Evolutionary conservation across 441 rosid species (phyloP).

Genomic region (Corymbia calophylla): DNA sequence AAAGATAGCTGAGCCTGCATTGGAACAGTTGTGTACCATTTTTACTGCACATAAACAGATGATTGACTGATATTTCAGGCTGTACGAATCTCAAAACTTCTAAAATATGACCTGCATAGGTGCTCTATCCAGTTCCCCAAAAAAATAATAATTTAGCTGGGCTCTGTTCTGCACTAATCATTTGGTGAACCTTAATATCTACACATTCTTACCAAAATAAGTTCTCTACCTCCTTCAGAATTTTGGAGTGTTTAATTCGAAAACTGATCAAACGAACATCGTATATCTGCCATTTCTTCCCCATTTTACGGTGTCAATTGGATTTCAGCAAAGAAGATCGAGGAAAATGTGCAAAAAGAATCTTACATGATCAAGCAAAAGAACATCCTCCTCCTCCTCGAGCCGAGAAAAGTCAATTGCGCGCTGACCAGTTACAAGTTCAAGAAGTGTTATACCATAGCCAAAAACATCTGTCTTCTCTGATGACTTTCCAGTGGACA

Average conservation of each 20-base stretch:
- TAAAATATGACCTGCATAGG: background rate
- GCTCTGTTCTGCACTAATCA: background rate
- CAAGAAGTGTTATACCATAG: constrained; percentile 52
- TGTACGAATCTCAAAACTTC: background rate
- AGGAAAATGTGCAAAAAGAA: background rate
- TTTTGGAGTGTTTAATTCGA: background rate
- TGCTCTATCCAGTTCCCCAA: background rate
- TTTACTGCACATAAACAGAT: background rate
- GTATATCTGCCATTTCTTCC: background rate
- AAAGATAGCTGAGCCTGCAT: background rate
- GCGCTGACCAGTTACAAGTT: constrained; percentile 50
- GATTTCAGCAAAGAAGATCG: background rate
- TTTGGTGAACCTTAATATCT: background rate
- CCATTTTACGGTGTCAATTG: background rate
- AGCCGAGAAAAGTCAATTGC: constrained; percentile 51
- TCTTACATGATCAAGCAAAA: constrained; percentile 51
- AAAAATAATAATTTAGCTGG: background rate
- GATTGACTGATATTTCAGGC: background rate
- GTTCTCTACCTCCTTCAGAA: background rate
- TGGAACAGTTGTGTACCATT: background rate
- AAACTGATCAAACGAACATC: background rate
- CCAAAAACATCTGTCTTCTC: constrained; percentile 60
- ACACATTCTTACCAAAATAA: background rate
- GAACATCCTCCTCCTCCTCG: constrained; percentile 59
- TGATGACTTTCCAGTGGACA: constrained; percentile 52